Evolutionary conservation across 176 grass and related monocot species (phyloP), one percentile per base, ranked within the genome.

Genomic region (Avena sativa): DNA sequence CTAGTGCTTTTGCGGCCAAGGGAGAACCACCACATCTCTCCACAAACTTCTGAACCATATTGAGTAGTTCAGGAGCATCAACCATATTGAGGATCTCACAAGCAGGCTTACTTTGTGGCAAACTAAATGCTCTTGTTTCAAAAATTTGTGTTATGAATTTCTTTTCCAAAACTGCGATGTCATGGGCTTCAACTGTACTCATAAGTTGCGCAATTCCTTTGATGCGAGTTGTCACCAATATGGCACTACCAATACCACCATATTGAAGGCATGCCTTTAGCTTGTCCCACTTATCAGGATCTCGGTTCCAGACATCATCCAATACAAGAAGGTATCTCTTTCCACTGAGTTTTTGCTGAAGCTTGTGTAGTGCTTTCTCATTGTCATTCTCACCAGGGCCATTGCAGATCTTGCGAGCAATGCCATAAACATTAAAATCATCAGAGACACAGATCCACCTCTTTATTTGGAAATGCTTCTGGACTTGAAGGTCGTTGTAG

Each of bases 231-330:
- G 87, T 89, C 44, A 82, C 80, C 8, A 90, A 3, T 8, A 93
- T 26, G 0, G 0, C 26, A 25, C 60, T 89, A 3, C 91, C 84
- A 6, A 7, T 15, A 11, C 56, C 65, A 66, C 73, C 83, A 13
- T 47, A 48, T 0, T 23, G 36, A 34, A 89, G 61, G 7, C 55
- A 10, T 21, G 32, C 56, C 86, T 49, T 84, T 2, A 92, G 21
- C 8, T 43, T 28, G 5, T 80, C 28, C 91, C 87, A 92, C 15
- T 76, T 19, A 7, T 26, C 12, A 0, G 0, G 15, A 52, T 87
- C 30, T 20, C 66, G 60, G 60, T 88, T 88, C 90, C 90, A 92
- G 1, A 83, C 78, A 71, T 93, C 88, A 58, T 93, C 81, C 4
- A 90, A 32, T 15, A 93, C 81, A 9, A 90, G 30, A 6, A 93